Conservation (phyloP, 2,329 filamentous ascomycete species). For the Monosporascus sp. region DNA sequence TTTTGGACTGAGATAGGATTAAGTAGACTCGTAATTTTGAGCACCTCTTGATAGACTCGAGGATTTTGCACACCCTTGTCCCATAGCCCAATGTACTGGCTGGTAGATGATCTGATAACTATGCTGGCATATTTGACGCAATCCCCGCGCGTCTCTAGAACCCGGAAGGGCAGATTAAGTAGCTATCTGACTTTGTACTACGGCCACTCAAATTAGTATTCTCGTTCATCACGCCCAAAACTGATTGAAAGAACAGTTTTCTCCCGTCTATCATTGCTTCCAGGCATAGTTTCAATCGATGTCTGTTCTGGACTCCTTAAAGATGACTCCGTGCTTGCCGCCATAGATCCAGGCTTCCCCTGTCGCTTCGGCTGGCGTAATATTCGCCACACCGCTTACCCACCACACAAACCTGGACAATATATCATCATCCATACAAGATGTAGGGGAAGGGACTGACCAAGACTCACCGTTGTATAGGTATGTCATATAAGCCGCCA, state of each 20-base stretch:
- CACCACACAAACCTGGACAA: not conserved
- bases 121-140: no score
- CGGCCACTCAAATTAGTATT: no score
- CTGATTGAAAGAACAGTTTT: no score
- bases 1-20: not conserved
- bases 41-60: not conserved
- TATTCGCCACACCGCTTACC: not conserved
- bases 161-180: no score
- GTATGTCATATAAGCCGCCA: not conserved
- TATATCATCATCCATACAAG: not conserved
- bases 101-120: no score
- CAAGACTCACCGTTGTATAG: not conserved
- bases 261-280: not conserved
- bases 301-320: not conserved
- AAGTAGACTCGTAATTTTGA: not conserved
- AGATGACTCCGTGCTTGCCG: not conserved
- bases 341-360: not conserved
- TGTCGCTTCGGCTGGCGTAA: not conserved
- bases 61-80: no score
- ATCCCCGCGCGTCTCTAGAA: no score
- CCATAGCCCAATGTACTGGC: no score
- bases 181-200: no score
- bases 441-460: not conserved
- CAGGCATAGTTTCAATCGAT: not conserved
- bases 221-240: no score